Evolutionary conservation across 345 rosid species (phyloP).

Genomic region (Punica granatum): DNA sequence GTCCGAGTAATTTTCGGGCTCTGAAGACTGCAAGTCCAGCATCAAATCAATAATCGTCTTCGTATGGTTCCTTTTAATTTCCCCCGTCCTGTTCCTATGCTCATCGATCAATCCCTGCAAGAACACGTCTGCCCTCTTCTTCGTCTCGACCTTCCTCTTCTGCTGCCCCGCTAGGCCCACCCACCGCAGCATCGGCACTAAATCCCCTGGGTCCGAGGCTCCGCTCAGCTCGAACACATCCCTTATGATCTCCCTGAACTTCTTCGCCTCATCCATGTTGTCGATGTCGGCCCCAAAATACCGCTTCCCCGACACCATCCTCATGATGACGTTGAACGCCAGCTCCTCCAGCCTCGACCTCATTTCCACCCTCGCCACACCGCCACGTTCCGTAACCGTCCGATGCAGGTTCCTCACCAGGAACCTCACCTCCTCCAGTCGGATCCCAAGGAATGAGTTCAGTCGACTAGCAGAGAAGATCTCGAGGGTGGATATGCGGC

Average conservation of each 20-base stretch:
- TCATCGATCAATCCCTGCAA: conserved; percentile 8
- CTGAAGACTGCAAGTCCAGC: conserved; percentile 13
- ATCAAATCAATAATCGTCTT: conserved; percentile 10
- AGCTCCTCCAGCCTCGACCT: conserved; percentile 8
- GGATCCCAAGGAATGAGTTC: conserved; percentile 4
- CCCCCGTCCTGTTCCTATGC: background rate
- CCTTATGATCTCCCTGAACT: conserved; percentile 5
- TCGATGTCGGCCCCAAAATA: conserved; percentile 5
- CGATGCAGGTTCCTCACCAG: conserved; percentile 4
- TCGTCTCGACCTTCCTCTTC: conserved; percentile 2
- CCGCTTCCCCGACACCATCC: conserved; percentile 18
- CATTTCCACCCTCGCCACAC: conserved; percentile 2
- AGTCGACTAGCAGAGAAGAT: conserved; percentile 19
- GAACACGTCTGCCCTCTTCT: background rate
- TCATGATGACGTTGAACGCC: conserved; percentile 12
- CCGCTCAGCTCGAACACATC: conserved; percentile 10
- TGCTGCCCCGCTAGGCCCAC: conserved; percentile 2
- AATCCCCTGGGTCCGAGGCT: conserved; percentile 3
- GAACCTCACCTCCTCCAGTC: conserved; percentile 13
- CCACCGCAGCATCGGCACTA: conserved; percentile 11
- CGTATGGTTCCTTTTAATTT: background rate
- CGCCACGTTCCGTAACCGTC: background rate
- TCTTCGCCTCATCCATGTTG: background rate
- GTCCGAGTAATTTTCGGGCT: conserved; percentile 16
- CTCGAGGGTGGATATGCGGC: conserved; percentile 21